Evolutionary conservation across 768 basidiomycete genomes (phyloP).

Genomic region (Astraeus odoratus): DNA sequence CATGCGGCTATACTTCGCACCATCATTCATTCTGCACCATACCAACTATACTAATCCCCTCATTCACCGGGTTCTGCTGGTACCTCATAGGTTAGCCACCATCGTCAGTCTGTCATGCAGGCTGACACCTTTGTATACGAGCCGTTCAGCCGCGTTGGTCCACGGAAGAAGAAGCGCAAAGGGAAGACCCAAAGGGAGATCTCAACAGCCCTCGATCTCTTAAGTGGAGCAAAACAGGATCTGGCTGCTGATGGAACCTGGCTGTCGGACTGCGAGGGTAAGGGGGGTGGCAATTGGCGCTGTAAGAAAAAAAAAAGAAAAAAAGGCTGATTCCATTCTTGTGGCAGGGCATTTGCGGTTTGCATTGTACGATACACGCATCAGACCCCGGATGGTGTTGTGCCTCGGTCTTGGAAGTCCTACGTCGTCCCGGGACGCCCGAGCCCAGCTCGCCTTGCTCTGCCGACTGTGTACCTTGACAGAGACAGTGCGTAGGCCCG

Average conservation of each 20-base stretch:
- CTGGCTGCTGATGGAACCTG: slow-evolving; percentile 41
- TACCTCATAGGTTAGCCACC: not conserved
- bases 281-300: slow-evolving; percentile 26
- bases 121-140: slow-evolving; percentile 31
- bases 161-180: slow-evolving; percentile 49
- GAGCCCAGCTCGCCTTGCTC: slow-evolving; percentile 65
- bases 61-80: no score
- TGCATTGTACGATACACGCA: slow-evolving; percentile 21
- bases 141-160: slow-evolving; percentile 44
- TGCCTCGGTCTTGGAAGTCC: slow-evolving; percentile 77
- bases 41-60: no score
- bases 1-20: no score
- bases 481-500: slow-evolving; percentile 48
- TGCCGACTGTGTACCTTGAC: slow-evolving; percentile 45
- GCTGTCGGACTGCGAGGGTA: slow-evolving; percentile 51
- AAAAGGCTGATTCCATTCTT: slow-evolving; percentile 2
- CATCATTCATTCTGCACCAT: no score
- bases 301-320: no score
- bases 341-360: slow-evolving; percentile 31
- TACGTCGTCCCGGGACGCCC: slow-evolving; percentile 50
- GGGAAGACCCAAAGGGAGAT: slow-evolving; percentile 28
- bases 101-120: slow-evolving; percentile 11
- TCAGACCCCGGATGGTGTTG: slow-evolving; percentile 34
- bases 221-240: slow-evolving; percentile 40
- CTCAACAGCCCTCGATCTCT: slow-evolving; percentile 29